Conservation (phyloP, 1,284 basidiomycete genomes). For the Ustilago loliicola region DNA sequence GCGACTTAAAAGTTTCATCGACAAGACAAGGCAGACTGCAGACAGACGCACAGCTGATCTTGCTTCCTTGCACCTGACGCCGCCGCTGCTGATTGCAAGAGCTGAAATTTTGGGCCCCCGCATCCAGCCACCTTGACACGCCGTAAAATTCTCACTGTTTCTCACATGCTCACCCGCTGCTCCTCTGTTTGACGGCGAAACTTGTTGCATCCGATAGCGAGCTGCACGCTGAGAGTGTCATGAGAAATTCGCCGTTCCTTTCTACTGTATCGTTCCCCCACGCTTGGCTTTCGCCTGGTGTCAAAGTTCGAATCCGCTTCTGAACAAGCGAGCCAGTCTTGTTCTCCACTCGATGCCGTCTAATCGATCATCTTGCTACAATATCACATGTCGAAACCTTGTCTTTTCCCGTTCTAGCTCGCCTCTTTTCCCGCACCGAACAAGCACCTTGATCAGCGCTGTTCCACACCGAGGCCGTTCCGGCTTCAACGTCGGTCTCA, state of each 20-base stretch:
- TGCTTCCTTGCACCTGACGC: not conserved
- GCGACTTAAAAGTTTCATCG: not conserved
- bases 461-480: not conserved
- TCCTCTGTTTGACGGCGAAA: not conserved
- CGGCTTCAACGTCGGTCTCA: not conserved
- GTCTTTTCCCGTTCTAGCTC: not conserved
- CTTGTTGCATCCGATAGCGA: not conserved
- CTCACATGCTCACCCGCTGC: not conserved
- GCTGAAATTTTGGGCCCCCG: constrained; percentile 20
- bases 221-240: not conserved
- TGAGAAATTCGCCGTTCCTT: constrained; percentile 2
- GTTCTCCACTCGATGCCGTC: not conserved
- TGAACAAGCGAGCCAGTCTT: not conserved
- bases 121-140: constrained; percentile 14
- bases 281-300: not conserved
- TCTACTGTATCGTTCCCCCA: not conserved
- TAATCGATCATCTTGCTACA: constrained; percentile 1
- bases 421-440: not conserved
- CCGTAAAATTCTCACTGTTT: not conserved
- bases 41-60: constrained; percentile 3
- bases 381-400: not conserved
- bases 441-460: not conserved
- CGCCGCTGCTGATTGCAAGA: not conserved
- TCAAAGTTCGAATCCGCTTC: not conserved
- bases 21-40: constrained; percentile 1